These are phyloP conservation scores for Colletotrichum endophyticum DNA, from an alignment of 2,329 filamentous ascomycete species.

Conservation along the genomic window DNA sequence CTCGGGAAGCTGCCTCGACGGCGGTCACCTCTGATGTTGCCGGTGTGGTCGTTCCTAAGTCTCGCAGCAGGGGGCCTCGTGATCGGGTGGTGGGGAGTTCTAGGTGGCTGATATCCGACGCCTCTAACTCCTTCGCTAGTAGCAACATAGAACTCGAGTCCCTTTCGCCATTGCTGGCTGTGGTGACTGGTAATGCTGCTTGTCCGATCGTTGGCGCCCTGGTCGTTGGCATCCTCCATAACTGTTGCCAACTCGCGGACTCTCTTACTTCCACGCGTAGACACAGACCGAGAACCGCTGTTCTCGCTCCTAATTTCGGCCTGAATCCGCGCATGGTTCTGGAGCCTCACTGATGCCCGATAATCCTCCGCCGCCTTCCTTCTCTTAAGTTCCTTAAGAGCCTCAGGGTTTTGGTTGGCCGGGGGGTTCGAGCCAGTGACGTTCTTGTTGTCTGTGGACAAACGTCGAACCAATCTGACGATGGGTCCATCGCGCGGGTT, in stretches of 20 bases:
- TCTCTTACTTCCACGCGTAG: conserved; percentile 11
- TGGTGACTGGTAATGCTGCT: not conserved
- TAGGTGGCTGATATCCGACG: not conserved
- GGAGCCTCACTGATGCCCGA: not conserved
- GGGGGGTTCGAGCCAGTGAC: not conserved
- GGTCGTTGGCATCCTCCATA: not conserved
- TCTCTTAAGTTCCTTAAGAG: not conserved
- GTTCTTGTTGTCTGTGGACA: conserved; percentile 49
- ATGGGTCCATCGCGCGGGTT: conserved; percentile 43
- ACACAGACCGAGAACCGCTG: conserved; percentile 6
- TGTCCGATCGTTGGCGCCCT: not conserved
- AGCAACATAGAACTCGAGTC: conserved; percentile 1
- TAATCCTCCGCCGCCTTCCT: not conserved
- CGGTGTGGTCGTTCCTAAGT: conserved; percentile 1
- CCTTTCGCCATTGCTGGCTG: not conserved
- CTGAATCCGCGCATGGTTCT: not conserved
- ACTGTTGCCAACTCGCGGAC: conserved; percentile 10
- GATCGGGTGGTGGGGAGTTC: not conserved
- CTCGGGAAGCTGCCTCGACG: conserved; percentile 6
- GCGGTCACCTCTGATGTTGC: not conserved
- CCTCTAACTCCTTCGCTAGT: not conserved
- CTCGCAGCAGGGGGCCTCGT: not conserved
- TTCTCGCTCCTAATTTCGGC: conserved; percentile 7
- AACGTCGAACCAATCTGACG: conserved; percentile 48
- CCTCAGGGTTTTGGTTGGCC: not conserved